Conservation (phyloP, 2,329 filamentous ascomycete species). For the Paecilomyces variotii region DNA sequence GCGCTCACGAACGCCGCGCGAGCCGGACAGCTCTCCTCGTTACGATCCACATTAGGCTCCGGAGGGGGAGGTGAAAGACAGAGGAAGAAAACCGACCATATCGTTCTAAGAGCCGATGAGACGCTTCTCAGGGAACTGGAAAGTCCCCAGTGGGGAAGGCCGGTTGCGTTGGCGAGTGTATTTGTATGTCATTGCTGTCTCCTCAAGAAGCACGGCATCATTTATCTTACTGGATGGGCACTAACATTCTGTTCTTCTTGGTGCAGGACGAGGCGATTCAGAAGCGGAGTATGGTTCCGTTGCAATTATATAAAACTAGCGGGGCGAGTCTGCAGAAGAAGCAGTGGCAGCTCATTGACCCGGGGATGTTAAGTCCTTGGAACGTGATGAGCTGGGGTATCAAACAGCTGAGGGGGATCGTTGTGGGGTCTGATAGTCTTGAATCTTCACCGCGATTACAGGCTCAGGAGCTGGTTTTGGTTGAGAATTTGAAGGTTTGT, state of each 20-base stretch:
- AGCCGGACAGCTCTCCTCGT: slow-evolving; percentile 47
- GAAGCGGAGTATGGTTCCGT: slow-evolving; percentile 60
- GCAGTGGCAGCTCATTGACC: slow-evolving; percentile 50
- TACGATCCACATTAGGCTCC: slow-evolving; percentile 2
- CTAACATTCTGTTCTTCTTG: not conserved
- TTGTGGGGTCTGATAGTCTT: slow-evolving; percentile 38
- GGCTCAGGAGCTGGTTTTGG: slow-evolving; percentile 37
- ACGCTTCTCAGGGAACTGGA: slow-evolving; percentile 64
- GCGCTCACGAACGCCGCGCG: slow-evolving; percentile 63
- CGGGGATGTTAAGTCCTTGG: slow-evolving; percentile 51
- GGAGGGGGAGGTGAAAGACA: not conserved
- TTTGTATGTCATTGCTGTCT: slow-evolving; percentile 39
- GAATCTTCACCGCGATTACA: slow-evolving; percentile 27
- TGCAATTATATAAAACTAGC: slow-evolving; percentile 58
- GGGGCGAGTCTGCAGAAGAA: slow-evolving; percentile 64
- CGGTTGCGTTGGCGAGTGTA: slow-evolving; percentile 70
- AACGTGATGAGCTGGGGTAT: slow-evolving; percentile 67
- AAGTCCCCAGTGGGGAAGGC: slow-evolving; percentile 69
- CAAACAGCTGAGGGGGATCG: slow-evolving; percentile 53
- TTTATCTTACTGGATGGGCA: not conserved
- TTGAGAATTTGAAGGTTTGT: slow-evolving; percentile 51
- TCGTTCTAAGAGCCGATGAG: slow-evolving; percentile 49
- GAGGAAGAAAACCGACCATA: slow-evolving; percentile 34
- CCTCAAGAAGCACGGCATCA: not conserved
- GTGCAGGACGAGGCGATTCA: slow-evolving; percentile 59